Base-by-base conservation (phyloP, 2,329 filamentous ascomycete species). In the Huntiella savannae region DNA sequence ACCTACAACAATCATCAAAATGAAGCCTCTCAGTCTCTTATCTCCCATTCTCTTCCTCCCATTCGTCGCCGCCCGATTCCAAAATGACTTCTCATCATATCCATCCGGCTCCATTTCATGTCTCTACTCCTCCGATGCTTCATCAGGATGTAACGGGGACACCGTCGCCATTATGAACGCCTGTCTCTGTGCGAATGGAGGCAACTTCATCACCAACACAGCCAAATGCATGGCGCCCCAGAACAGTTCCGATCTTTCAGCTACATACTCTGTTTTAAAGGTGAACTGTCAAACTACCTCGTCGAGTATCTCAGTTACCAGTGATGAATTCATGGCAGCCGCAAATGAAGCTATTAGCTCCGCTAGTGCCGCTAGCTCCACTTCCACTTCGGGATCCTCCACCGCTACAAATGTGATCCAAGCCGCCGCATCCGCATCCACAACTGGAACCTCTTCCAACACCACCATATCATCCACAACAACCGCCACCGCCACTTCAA, bases 181-280 rank as follows among this genome's bases (percentile, higher is more conserved):
- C 2, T 74, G 70, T 45, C 59, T 73, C 2, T 74, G 70, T 54
- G 55, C 56, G 50, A 70, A 73, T 50, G 57, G 60, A 32, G 65
- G 65, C 46, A 58, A 64, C 51, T 74, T 73, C 54, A 58, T 73
- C 50, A 64, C 62, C 15, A 60, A 61, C 33, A 54, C 66, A 2
- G 70, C 69, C 2, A 52, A 51, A 10, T 74, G 70, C 51, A 54
- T 74, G 10, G 40, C 28, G 2, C 67, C 63, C 5, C 49, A 53
- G 12, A 33, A 54, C 3, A 54, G 53, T 13, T 52, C 16, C 16
- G 64, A 71, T 39, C 52, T 71, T 4, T 50, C 56, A 11, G 47
- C 54, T 12, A 66, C 68, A 12, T 73, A 68, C 52, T 53, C 56
- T 5, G 65, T 57, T 3, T 62, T 73, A 59, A 50, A 54, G 2